Evolutionary conservation across 2,329 filamentous ascomycete species (phyloP).

Genomic region (Cercospora citrullina): DNA sequence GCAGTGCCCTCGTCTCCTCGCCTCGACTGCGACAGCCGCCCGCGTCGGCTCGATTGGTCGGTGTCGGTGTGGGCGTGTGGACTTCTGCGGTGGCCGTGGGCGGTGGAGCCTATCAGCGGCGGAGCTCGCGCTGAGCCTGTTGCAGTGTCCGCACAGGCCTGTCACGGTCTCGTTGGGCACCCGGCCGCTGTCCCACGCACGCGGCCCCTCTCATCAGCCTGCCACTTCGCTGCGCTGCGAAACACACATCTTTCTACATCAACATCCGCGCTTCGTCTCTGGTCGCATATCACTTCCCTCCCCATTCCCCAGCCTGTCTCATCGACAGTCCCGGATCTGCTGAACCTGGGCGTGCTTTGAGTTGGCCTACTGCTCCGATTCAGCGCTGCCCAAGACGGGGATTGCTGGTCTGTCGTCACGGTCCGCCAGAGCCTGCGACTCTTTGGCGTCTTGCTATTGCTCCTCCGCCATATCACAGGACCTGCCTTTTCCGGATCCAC

Average conservation of each 20-base stretch:
- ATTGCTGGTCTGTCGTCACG: constrained; percentile 21
- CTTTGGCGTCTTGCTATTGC: constrained; percentile 19
- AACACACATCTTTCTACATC: neutral
- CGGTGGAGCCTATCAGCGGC: constrained; percentile 19
- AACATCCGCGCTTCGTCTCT: constrained; percentile 7
- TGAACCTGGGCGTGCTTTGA: constrained; percentile 19
- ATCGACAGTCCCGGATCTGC: constrained; percentile 17
- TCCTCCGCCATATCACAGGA: constrained; percentile 13
- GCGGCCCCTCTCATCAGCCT: constrained; percentile 1
- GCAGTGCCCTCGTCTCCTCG: neutral
- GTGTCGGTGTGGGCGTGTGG: constrained; percentile 4
- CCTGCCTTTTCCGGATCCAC: neutral
- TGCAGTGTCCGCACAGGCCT: constrained; percentile 10
- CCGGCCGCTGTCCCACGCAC: neutral
- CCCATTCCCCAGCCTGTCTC: constrained; percentile 2
- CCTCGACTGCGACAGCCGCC: neutral
- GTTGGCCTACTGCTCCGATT: constrained; percentile 17
- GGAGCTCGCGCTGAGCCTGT: constrained; percentile 9
- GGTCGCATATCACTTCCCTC: constrained; percentile 1
- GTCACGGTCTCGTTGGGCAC: constrained; percentile 4
- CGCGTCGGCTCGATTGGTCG: neutral
- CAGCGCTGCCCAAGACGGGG: constrained; percentile 17
- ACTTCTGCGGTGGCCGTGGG: neutral
- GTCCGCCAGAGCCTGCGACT: constrained; percentile 18
- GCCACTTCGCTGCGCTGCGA: neutral